Conservation (phyloP, 1,284 basidiomycete species). For the Moesziomyces parantarcticus region DNA sequence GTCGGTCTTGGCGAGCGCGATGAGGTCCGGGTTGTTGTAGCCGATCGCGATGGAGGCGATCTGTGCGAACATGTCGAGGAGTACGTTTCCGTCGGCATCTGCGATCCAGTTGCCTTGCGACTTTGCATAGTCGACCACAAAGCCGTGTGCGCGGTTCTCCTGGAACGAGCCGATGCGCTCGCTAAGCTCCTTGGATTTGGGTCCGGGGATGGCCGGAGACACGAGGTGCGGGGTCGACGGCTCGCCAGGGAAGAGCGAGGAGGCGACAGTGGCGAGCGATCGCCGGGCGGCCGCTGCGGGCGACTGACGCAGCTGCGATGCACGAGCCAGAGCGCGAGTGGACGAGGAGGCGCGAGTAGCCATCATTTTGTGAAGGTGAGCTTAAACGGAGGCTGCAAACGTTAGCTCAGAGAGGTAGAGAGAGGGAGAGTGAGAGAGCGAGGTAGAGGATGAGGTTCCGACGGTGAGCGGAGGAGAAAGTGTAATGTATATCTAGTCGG, state of each 20-base stretch:
- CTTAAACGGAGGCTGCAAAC: not conserved
- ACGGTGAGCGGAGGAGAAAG: not conserved
- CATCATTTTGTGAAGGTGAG: slow-evolving; percentile 16
- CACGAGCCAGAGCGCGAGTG: slow-evolving; percentile 15
- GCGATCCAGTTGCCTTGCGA: slow-evolving; percentile 69
- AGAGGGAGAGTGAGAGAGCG: not conserved
- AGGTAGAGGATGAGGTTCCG: not conserved
- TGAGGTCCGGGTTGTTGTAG: slow-evolving; percentile 71
- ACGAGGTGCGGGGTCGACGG: slow-evolving; percentile 55
- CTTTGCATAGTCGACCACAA: slow-evolving; percentile 69
- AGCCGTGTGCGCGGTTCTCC: slow-evolving; percentile 69
- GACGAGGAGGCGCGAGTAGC: slow-evolving; percentile 12
- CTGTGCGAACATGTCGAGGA: slow-evolving; percentile 73
- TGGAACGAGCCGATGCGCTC: slow-evolving; percentile 68
- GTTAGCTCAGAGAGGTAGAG: not conserved
- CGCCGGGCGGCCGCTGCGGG: slow-evolving; percentile 24
- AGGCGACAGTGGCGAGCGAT: slow-evolving; percentile 31
- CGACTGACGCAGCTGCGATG: slow-evolving; percentile 3
- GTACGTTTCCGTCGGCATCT: slow-evolving; percentile 72
- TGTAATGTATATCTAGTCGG: not conserved
- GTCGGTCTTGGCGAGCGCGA: slow-evolving; percentile 62
- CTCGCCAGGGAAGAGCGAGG: slow-evolving; percentile 59
- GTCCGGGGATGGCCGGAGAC: slow-evolving; percentile 64
- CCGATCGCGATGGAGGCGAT: slow-evolving; percentile 68
- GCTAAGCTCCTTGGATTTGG: slow-evolving; percentile 58